phyloP scores from a whole-genome alignment of 2,329 filamentous ascomycete species.

The Xylaria sp. region DNA sequence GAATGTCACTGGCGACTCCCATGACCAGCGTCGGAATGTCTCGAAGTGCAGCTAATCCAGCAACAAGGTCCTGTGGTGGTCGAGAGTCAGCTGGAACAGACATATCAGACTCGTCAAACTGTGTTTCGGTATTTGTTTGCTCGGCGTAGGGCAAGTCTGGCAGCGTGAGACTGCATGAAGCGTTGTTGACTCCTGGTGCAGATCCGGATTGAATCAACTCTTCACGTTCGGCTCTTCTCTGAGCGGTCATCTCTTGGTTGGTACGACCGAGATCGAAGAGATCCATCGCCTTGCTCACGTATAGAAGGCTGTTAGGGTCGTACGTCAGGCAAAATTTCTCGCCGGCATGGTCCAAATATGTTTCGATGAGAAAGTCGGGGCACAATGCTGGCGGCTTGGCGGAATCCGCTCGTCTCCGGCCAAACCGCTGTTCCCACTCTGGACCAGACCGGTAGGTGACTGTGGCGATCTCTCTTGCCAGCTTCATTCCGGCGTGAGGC shows the following conservation, averaged over 20 bases:
- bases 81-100: slow-evolving; percentile 47
- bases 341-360: slow-evolving; percentile 95
- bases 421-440: slow-evolving; percentile 97
- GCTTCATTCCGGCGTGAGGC: slow-evolving; percentile 96
- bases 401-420: slow-evolving; percentile 82
- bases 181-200: slow-evolving; percentile 44
- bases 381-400: slow-evolving; percentile 90
- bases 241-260: slow-evolving; percentile 67
- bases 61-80: slow-evolving; percentile 80
- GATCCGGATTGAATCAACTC: slow-evolving; percentile 59
- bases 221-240: slow-evolving; percentile 66
- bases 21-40: slow-evolving; percentile 86
- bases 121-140: slow-evolving; percentile 61
- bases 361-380: slow-evolving; percentile 96
- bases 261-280: slow-evolving; percentile 86
- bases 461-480: slow-evolving; percentile 95
- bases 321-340: slow-evolving; percentile 99
- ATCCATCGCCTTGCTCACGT: slow-evolving; percentile 99
- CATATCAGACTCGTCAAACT: slow-evolving; percentile 40
- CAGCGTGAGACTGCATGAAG: slow-evolving; percentile 78
- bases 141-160: slow-evolving; percentile 88
- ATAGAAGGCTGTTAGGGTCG: slow-evolving; percentile 92
- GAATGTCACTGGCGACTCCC: slow-evolving; percentile 92
- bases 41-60: slow-evolving; percentile 72
- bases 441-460: slow-evolving; percentile 96